phyloP scores from a whole-genome alignment of 176 grass and related monocot genomes.

The Eragrostis curvula region DNA sequence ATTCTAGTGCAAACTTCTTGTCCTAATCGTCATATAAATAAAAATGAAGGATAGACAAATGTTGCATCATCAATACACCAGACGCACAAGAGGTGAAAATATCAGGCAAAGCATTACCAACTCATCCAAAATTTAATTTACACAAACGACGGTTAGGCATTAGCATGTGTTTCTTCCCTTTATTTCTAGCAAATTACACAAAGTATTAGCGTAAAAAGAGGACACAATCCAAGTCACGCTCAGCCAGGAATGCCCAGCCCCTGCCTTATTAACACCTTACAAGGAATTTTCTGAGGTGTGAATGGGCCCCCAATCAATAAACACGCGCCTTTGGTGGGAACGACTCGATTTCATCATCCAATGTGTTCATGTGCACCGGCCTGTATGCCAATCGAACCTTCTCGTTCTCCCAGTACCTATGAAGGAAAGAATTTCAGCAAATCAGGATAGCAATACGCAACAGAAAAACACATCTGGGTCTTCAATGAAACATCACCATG shows the following conservation, averaged over 20 bases:
- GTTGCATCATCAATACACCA: background rate
- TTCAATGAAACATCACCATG: background rate
- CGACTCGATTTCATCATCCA: constrained; percentile 76
- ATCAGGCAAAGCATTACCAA: background rate
- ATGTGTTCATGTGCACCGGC: constrained; percentile 87
- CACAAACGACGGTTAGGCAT: constrained; percentile 19
- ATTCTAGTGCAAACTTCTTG: constrained; percentile 19
- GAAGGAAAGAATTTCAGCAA: constrained; percentile 4
- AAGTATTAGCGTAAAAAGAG: background rate
- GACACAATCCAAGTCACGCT: background rate
- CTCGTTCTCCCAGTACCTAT: constrained; percentile 84
- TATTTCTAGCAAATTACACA: constrained; percentile 40
- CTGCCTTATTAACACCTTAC: constrained; percentile 45
- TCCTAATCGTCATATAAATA: background rate
- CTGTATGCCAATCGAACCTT: constrained; percentile 80
- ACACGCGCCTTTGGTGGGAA: constrained; percentile 90
- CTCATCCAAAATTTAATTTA: constrained; percentile 38
- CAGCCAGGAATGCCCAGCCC: constrained; percentile 35
- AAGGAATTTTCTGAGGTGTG: constrained; percentile 22
- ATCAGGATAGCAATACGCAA: constrained; percentile 4
- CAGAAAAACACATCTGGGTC: background rate
- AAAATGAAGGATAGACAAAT: background rate
- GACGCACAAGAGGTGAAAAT: background rate
- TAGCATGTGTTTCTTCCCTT: constrained; percentile 14
- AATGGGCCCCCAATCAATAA: constrained; percentile 46